Evolutionary conservation across 352 stramenopile species (phyloP).

Genomic region (Phytophthora pseudosyringae): DNA sequence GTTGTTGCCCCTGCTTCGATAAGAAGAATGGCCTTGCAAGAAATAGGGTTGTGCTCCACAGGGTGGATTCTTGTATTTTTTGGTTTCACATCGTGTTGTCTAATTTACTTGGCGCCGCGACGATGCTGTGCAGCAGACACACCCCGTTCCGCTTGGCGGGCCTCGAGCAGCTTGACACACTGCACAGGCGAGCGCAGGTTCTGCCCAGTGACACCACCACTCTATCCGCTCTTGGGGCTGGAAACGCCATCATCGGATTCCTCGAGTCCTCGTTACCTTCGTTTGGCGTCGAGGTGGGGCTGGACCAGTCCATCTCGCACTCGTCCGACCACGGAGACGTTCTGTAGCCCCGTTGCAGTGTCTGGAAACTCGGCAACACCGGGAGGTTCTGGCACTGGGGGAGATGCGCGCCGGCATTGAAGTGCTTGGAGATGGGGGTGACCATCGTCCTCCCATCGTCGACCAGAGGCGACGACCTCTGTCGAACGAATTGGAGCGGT

Average conservation of each 20-base stretch:
- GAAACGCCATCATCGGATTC: neutral
- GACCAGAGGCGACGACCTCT: neutral
- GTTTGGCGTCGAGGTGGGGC: neutral
- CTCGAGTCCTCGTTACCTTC: constrained; percentile 2
- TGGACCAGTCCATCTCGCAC: constrained; percentile 17
- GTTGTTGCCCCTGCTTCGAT: too few species aligned
- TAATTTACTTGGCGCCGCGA: constrained; percentile 22
- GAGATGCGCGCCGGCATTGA: constrained; percentile 13
- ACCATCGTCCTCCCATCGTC: constrained; percentile 24
- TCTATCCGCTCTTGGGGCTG: neutral
- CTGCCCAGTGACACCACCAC: constrained; percentile 16
- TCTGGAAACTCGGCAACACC: constrained; percentile 36
- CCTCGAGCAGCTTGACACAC: constrained; percentile 16
- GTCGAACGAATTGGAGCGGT: constrained; percentile 28
- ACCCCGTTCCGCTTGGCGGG: constrained; percentile 31
- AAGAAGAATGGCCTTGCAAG: too few species aligned
- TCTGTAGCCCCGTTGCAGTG: constrained; percentile 21
- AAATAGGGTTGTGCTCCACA: too few species aligned
- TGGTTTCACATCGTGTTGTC: neutral
- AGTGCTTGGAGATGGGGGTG: constrained; percentile 29
- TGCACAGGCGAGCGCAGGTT: constrained; percentile 14
- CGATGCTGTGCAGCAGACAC: constrained; percentile 30
- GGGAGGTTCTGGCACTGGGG: constrained; percentile 16
- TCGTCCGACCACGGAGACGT: constrained; percentile 17
- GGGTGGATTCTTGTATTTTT: too few species aligned